phyloP scores from a whole-genome alignment of 805 yeast genomes.

The Yarrowia bubula region DNA sequence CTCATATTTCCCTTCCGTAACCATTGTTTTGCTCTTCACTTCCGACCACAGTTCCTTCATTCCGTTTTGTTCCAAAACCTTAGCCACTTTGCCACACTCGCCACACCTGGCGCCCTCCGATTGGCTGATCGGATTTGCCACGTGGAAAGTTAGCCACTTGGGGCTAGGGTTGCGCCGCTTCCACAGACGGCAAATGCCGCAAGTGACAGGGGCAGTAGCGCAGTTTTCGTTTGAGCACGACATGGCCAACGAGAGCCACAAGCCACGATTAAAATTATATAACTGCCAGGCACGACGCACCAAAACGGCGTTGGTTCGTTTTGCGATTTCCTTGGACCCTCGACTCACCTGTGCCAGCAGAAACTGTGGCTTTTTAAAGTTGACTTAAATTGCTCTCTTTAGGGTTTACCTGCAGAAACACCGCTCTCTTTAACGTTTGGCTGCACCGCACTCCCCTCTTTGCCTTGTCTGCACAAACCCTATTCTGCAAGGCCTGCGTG shows the following conservation, averaged over 20 bases:
- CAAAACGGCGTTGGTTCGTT: not conserved
- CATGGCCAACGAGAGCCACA: not conserved
- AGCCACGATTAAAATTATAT: slow-evolving; percentile 14
- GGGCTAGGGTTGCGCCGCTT: slow-evolving; percentile 1
- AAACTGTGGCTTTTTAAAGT: slow-evolving; percentile 19
- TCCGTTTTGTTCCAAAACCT: not conserved
- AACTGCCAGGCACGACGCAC: slow-evolving; percentile 8
- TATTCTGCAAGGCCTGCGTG: not conserved
- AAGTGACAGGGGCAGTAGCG: not conserved
- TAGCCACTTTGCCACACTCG: not conserved
- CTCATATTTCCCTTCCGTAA: too few species aligned
- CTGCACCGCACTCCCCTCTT: not conserved
- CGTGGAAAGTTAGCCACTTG: slow-evolving; percentile 11
- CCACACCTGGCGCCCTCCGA: slow-evolving; percentile 10
- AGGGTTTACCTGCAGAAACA: not conserved
- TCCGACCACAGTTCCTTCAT: too few species aligned
- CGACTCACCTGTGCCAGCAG: not conserved
- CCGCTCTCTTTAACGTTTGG: not conserved
- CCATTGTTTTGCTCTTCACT: too few species aligned
- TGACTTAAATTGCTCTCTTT: slow-evolving; percentile 9
- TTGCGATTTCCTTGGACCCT: not conserved
- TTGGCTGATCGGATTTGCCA: not conserved
- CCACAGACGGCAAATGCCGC: not conserved
- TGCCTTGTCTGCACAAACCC: not conserved
- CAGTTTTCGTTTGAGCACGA: not conserved